Evolutionary conservation across 2,329 filamentous ascomycete species (phyloP), one percentile per base, ranked within the genome.

Genomic region (Penicillium thymicola): DNA sequence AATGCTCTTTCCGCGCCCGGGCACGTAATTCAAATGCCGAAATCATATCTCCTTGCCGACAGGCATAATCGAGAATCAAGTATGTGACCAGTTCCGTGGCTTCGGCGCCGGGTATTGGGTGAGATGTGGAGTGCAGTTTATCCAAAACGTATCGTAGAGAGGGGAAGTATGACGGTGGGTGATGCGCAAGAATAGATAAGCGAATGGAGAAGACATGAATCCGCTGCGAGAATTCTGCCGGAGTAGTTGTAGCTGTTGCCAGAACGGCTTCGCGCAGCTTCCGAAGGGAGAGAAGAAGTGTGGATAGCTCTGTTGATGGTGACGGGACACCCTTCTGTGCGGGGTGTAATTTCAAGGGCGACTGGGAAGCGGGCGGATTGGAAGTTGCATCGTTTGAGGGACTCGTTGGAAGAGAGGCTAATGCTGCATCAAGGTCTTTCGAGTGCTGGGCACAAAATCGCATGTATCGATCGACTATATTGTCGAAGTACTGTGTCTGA

Each of bases 191-290:
- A 60, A 99, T 87, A 25, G 89, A 87, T 27, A 92, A 81, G 53
- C 92, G 88, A 66, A 96, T 90, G 67, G 90, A 91, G 79, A 97
- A 97, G 60, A 96, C 85, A 75, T 97, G 96, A 16, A 87, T 90
- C 65, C 92, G 87, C n/a, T 89, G 85, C 1, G 93, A 87, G 74
- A 99, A 99, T 51, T 84, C 80, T 69, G 96, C 89, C 36, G 81
- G 79, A 21, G 92, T 85, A 51, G 86, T 85, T 9, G 89, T 87
- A 13, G 90, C 69, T n/a, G 75, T 76, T 55, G 75, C 90, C 3
- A 96, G 85, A 46, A 97, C 87, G 25, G 88, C 92, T 78, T 99
- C 94, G 55, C 94, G 86, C 32, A 99, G 84, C 73, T 97, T 97
- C 60, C 94, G 87, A 70, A 97, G 87, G 3, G 93, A 90, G 67